phyloP scores from a whole-genome alignment of 306 rosid species.

The Quercus gilva region DNA sequence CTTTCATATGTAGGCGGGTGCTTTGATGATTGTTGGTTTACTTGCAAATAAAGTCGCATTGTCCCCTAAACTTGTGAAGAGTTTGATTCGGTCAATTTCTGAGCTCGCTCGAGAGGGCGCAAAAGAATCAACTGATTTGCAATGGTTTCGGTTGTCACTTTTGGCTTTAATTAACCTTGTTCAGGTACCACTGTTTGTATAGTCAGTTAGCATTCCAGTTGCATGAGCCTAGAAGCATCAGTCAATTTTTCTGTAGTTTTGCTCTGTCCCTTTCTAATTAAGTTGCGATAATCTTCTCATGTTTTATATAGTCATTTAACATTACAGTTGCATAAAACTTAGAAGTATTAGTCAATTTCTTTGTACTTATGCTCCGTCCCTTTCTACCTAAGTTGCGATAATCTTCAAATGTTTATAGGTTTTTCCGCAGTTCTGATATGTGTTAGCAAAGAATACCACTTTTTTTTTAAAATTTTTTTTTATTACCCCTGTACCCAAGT shows the following conservation, averaged over 20 bases:
- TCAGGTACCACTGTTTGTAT: constrained; percentile 56
- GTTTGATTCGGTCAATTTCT: constrained; percentile 66
- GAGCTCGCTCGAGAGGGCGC: constrained; percentile 68
- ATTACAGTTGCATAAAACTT: neutral
- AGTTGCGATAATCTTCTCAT: neutral
- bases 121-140: constrained; percentile 57
- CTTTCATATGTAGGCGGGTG: constrained; percentile 66
- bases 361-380: neutral
- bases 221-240: neutral
- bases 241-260: neutral
- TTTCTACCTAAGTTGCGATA: neutral
- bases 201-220: neutral
- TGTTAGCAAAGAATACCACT: neutral
- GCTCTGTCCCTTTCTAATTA: neutral
- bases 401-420: neutral
- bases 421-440: neutral
- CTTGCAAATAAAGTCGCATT: constrained; percentile 70
- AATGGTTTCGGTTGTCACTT: constrained; percentile 72
- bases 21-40: constrained; percentile 82
- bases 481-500: neutral
- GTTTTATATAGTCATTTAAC: constrained; percentile 2
- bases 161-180: constrained; percentile 75
- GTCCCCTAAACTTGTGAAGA: constrained; percentile 70
- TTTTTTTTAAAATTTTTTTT: neutral
- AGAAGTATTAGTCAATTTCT: neutral